Percentiles rank a stretch among this genome's conserved stretches.
Conservation (phyloP, 1,139 yeast genomes). For the Pichia sp. region DNA sequence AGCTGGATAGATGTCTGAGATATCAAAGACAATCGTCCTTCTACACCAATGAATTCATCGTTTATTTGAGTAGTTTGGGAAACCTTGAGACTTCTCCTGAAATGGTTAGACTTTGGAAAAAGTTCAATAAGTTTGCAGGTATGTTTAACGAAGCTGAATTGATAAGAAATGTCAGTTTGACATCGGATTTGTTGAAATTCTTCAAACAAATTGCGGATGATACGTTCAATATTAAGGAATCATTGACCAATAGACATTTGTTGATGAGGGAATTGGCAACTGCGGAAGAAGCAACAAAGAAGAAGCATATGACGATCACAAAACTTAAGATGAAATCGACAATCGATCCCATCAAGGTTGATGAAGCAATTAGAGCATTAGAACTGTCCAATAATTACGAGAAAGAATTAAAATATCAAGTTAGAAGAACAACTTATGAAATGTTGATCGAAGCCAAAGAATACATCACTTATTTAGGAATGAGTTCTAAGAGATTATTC, state of each 20-base stretch:
- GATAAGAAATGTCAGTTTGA: conserved; percentile 68
- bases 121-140: conserved; percentile 65
- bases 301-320: conserved; percentile 72
- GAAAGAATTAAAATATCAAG: conserved; percentile 69
- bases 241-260: conserved; percentile 87
- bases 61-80: conserved; percentile 30
- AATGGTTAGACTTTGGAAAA: conserved; percentile 82
- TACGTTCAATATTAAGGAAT: conserved; percentile 86
- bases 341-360: conserved; percentile 84
- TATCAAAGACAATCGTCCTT: conserved; percentile 28
- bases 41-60: conserved; percentile 59
- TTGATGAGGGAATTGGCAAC: conserved; percentile 83
- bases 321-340: conserved; percentile 72
- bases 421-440: conserved; percentile 81
- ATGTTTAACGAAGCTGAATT: conserved; percentile 76
- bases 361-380: conserved; percentile 79
- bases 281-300: conserved; percentile 72
- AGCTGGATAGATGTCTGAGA: conserved; percentile 29
- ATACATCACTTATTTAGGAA: conserved; percentile 54
- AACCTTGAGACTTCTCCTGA: conserved; percentile 38
- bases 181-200: conserved; percentile 79
- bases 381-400: conserved; percentile 82
- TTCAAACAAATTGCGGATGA: conserved; percentile 64
- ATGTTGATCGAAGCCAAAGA: conserved; percentile 73
- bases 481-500: conserved; percentile 47